Base-by-base conservation (phyloP, 345 rosid genomes). In the Firmiana major region DNA sequence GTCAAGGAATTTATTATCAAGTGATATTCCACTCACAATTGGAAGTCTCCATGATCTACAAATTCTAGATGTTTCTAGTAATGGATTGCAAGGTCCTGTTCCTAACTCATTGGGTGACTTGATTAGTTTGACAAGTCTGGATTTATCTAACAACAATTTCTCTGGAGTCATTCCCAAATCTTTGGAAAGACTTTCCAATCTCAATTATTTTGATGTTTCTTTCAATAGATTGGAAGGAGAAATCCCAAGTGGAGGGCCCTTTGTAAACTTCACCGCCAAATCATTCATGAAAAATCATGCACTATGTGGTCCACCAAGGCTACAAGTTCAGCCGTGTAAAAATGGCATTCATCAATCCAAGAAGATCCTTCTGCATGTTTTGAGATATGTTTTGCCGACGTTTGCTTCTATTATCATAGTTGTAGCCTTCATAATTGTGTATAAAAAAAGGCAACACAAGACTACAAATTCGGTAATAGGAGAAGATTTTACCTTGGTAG, bases 171-270 rank as follows among this genome's bases (percentile, higher is more conserved):
- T 83, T 69, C 78, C 85, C 26, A 72, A 55, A 22, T 66, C 76
- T 2, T n/a, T 79, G 53, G 81, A 74, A 31, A n/a, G 9, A 40
- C 73, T 83, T 9, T n/a, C 1, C 1, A 0, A 49, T 38, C 76
- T 83, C 9, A 16, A 17, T 2, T n/a, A 48, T 17, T 62, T 83
- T 2, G 60, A 83, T 76, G 75, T 76, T 24, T 80, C 81, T 34
- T 54, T 80, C 19, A 83, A 80, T 48, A 36, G 46, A 43, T 40
- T 83, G 10, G 71, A 80, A 48, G 85, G 85, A 46, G 83, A 83
- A 57, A 79, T 84, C 48, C 87, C 87, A 7, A 55, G 13, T 13
- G 77, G 74, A 42, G 85, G 87, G 16, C 66, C 79, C 0, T 85
- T 85, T 57, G 5, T 5, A 31, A 80, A 78, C 48, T 85, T 85